Evolutionary conservation across 2,329 filamentous ascomycete genomes (phyloP).

Genomic region (Neofusicoccum parvum): DNA sequence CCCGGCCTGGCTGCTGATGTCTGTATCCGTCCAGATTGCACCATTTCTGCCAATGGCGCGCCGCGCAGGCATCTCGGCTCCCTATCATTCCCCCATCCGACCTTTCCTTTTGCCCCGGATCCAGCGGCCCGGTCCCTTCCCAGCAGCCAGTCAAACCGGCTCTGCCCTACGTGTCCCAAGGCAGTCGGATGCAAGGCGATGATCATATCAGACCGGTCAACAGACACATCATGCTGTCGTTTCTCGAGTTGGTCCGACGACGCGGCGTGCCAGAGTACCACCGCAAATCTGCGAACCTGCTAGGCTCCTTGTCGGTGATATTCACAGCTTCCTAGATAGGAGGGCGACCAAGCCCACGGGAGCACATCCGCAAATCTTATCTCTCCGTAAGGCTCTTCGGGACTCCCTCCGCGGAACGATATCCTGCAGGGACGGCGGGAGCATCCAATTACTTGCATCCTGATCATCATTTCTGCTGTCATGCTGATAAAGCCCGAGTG

Average conservation of each 20-base stretch:
- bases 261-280: not conserved
- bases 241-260: not conserved
- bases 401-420: not conserved
- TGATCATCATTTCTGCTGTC: not conserved
- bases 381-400: not conserved
- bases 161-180: not conserved
- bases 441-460: slow-evolving; percentile 11
- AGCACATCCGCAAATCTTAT: slow-evolving; percentile 2
- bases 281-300: not conserved
- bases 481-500: not conserved
- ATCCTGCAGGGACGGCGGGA: not conserved
- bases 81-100: slow-evolving; percentile 3
- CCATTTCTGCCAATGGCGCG: slow-evolving; percentile 4
- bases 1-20: slow-evolving; percentile 3
- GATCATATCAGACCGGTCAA: not conserved
- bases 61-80: not conserved
- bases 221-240: not conserved
- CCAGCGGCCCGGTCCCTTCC: slow-evolving; percentile 7
- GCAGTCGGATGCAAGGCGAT: not conserved
- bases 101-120: slow-evolving; percentile 1
- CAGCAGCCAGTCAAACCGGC: not conserved
- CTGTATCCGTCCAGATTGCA: slow-evolving; percentile 11
- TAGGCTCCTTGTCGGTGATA: slow-evolving; percentile 8
- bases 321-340: slow-evolving; percentile 17
- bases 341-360: not conserved